Evolutionary conservation across 2,329 filamentous ascomycete genomes (phyloP), one percentile per base, ranked within the genome.

Genomic region (Aureobasidium sp.): DNA sequence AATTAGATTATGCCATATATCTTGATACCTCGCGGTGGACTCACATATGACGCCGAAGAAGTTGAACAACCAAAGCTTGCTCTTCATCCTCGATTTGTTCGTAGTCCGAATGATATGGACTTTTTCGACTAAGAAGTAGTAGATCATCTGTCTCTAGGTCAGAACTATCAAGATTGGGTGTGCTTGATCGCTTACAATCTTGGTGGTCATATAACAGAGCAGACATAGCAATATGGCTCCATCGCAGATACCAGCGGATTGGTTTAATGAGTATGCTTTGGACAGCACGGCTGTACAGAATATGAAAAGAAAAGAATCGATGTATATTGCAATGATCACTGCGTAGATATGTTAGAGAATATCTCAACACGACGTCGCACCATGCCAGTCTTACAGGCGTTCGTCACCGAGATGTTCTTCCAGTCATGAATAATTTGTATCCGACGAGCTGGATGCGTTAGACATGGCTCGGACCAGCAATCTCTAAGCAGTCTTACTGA

Each of bases 101-200:
- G 76, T 77, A 32, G 80, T 79, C 55, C 82, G 79, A 59, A 87
- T 82, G 52, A 87, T 84, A 66, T 84, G 81, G 80, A 82, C 84
- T 72, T 84, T 85, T 69, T 87, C 85, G 0, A 85, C 84, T 2
- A 87, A 74, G 68, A 87, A 87, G 29, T 84, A 76, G 67, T 87
- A 87, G n/a, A 87, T 83, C 26, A 86, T 72, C 51, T 57, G 46
- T 7, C 24, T 20, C 15, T 2, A 5, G 37, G 51, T 55, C 51
- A 50, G 37, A 15, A 3, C 20, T n/a, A 13, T 7, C 2, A 5
- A 34, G n/a, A 17, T 5, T 1, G 26, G 17, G 15, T 34, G 27
- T 61, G 48, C 20, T 37, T 29, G 34, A 15, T 27, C 9, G 9
- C 50, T 41, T 20, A 55, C 41, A 74, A 86, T 81, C 74, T 88